Evolutionary conservation across 2,329 filamentous ascomycete species (phyloP).

Genomic region (Colletotrichum viniferum): DNA sequence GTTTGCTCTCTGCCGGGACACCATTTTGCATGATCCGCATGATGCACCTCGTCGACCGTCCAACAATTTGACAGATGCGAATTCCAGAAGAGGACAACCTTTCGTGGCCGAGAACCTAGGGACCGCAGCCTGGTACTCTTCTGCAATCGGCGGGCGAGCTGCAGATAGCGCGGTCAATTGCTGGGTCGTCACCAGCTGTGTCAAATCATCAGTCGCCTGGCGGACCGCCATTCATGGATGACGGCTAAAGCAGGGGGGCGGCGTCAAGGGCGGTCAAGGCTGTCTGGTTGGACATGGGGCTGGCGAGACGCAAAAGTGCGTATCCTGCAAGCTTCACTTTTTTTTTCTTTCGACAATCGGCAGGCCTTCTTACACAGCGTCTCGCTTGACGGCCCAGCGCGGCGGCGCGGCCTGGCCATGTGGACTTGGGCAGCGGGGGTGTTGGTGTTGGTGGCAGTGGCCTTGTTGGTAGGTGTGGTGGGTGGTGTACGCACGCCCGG

Average conservation of each 20-base stretch:
- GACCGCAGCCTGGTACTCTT: background rate
- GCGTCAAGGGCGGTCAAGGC: background rate
- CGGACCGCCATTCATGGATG: background rate
- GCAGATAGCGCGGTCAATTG: background rate
- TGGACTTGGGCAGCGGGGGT: conserved; percentile 1
- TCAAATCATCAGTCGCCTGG: background rate
- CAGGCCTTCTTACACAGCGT: background rate
- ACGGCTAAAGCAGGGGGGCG: background rate
- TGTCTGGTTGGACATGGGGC: background rate
- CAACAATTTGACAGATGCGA: background rate
- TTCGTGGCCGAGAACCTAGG: background rate
- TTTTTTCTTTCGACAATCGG: conserved; percentile 1
- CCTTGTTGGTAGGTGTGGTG: background rate
- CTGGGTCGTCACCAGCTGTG: background rate
- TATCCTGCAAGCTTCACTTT: conserved; percentile 11
- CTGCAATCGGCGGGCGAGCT: background rate
- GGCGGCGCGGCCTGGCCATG: background rate
- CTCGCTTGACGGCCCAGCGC: background rate
- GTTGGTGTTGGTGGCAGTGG: background rate
- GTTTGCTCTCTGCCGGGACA: conserved; percentile 9
- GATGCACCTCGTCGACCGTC: background rate
- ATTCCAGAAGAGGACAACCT: background rate
- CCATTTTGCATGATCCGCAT: background rate
- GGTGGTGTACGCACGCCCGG: conserved; percentile 14
- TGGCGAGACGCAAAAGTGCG: background rate